phyloP scores from a whole-genome alignment of 2,329 filamentous ascomycete species.

The Phoma sp. region DNA sequence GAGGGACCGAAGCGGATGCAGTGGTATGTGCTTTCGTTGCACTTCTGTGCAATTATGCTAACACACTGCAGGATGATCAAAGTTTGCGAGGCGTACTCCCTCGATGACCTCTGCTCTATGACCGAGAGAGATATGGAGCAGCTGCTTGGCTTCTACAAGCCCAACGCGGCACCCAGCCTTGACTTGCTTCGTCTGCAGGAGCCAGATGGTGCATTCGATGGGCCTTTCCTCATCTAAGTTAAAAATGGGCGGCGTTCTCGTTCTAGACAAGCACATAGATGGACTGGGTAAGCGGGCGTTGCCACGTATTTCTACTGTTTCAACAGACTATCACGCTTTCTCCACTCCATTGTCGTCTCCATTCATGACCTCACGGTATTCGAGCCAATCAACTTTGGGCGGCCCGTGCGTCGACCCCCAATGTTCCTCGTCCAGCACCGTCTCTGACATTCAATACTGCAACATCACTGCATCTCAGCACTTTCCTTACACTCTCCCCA shows the following conservation, averaged over 20 bases:
- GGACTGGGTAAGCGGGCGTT: conserved; percentile 20
- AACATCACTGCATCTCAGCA: not conserved
- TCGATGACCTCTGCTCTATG: conserved; percentile 84
- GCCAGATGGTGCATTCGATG: conserved; percentile 53
- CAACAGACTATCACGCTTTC: conserved; percentile 24
- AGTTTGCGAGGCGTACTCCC: conserved; percentile 84
- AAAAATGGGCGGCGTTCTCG: not conserved
- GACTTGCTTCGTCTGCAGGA: conserved; percentile 51
- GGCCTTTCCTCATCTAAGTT: conserved; percentile 51
- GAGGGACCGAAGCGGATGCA: conserved; percentile 89
- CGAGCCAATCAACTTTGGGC: conserved; percentile 30
- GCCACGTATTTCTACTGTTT: conserved; percentile 14
- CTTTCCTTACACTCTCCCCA: no score
- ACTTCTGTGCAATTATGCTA: conserved; percentile 22
- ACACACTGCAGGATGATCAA: conserved; percentile 76
- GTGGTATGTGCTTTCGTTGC: conserved; percentile 62
- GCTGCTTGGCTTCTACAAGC: conserved; percentile 76
- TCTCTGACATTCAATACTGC: not conserved
- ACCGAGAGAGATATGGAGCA: conserved; percentile 81
- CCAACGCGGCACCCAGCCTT: conserved; percentile 53
- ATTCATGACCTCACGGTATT: not conserved
- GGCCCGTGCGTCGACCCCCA: conserved; percentile 21
- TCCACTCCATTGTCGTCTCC: conserved; percentile 5
- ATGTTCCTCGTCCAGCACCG: not conserved
- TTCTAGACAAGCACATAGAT: conserved; percentile 3